Base-by-base conservation (phyloP, 2,329 filamentous ascomycete genomes). In the Nakataea oryzae region DNA sequence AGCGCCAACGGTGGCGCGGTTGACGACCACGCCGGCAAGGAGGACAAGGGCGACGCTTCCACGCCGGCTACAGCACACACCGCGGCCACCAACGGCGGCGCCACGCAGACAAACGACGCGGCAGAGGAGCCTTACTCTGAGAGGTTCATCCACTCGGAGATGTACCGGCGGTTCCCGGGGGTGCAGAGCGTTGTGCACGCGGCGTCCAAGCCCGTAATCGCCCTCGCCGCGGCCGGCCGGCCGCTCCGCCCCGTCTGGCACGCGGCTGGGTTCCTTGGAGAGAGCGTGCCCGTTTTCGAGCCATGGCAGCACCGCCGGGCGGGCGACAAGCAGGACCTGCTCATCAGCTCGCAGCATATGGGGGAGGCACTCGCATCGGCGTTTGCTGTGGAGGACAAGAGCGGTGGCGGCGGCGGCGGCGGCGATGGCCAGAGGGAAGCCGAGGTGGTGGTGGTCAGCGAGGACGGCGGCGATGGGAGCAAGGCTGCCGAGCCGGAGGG, bases 91-190 rank as follows among this genome's bases (percentile, higher is more conserved):
- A 21, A 47, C 34, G 34, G 34, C 4, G 34, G 34, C 14, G 34
- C 12, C 34, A 11, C 13, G 30, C 30, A 32, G 3, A 82, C 82
- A 66, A 64, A 71, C 32, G 70, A 82, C 26, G 63, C 67, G 0
- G 75, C 79, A 63, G 75, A 73, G 13, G 67, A 70, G 17, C 74
- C 79, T 0, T 80, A 73, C 61, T 64, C 70, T 13, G 78, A 81
- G 65, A 72, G 78, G 3, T 78, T 70, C 66, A 81, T 81, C 57
- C 77, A 80, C 65, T 75, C 74, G 62, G 78, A 79, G 66, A 71
- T 79, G 28, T 77, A 77, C 67, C 78, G 77, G 66, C 67, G 68
- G 29, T 78, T 74, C 64, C 67, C 72, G 0, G 62, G 68, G 7
- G 67, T 79, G 21, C 71, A 75, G 54, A 72, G 72, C 28, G 74